These are phyloP conservation scores for Daldinia concentrica DNA, from an alignment of 495 filamentous ascomycete genomes.

Conservation along the genomic window DNA sequence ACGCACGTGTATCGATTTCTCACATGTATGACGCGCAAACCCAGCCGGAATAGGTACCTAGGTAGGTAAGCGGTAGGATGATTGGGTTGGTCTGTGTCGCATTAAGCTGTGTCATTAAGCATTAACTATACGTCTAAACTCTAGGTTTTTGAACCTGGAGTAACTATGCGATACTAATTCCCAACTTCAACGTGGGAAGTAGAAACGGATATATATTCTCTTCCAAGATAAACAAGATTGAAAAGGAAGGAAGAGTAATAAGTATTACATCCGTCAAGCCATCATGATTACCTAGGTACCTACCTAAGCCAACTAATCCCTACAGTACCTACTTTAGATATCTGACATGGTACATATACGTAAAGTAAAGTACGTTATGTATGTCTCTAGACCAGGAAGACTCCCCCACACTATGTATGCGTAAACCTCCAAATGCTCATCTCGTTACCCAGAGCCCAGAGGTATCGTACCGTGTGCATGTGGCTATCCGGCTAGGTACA, in stretches of 20 bases:
- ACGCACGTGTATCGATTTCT: slow-evolving; percentile 8
- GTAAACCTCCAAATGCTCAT: neutral
- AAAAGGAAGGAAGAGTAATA: slow-evolving; percentile 2
- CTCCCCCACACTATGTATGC: slow-evolving; percentile 26
- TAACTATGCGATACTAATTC: neutral
- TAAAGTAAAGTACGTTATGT: slow-evolving; percentile 1
- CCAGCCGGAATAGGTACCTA: slow-evolving; percentile 14
- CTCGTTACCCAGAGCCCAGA: too few species aligned
- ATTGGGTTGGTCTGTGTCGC: slow-evolving; percentile 9
- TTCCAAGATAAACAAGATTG: slow-evolving; percentile 3
- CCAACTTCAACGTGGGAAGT: slow-evolving; percentile 4
- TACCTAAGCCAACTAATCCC: neutral
- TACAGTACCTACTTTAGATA: neutral
- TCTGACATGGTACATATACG: neutral
- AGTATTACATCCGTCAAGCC: slow-evolving; percentile 3
- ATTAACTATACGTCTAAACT: slow-evolving; percentile 24
- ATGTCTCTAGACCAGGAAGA: slow-evolving; percentile 2
- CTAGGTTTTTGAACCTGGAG: slow-evolving; percentile 28
- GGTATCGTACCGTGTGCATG: neutral
- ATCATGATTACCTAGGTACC: slow-evolving; percentile 1
- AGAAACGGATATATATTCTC: slow-evolving; percentile 9
- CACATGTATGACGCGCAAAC: slow-evolving; percentile 18
- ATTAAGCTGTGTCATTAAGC: neutral
- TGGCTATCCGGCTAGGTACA: slow-evolving; percentile 10
- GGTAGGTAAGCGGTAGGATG: slow-evolving; percentile 14